Percentiles rank a stretch among this genome's conserved stretches.
Conservation (phyloP, 352 stramenopile genomes). For the Phytophthora tentaculata region DNA sequence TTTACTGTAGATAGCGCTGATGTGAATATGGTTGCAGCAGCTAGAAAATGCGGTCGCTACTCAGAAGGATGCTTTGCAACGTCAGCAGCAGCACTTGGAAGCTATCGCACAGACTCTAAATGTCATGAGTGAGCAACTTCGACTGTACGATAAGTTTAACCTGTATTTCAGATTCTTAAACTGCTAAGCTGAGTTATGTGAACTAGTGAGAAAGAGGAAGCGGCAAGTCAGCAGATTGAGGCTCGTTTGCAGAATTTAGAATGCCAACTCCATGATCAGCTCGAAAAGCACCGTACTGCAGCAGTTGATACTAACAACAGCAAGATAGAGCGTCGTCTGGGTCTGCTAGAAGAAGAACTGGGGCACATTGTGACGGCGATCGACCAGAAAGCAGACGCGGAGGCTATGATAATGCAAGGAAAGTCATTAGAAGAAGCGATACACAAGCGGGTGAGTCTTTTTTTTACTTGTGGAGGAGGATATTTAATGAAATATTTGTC, state of each 20-base stretch:
- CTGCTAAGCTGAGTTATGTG: not conserved
- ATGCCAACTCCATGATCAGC: constrained; percentile 12
- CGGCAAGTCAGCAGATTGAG: constrained; percentile 13
- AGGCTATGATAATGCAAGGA: constrained; percentile 36
- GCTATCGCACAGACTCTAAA: constrained; percentile 51
- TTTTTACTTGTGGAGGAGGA: not conserved
- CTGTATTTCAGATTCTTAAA: not conserved
- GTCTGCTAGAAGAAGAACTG: constrained; percentile 67
- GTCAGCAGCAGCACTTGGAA: constrained; percentile 51
- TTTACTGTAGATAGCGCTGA: not conserved
- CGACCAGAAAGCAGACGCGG: constrained; percentile 56
- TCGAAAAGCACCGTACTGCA: constrained; percentile 1
- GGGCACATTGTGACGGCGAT: constrained; percentile 48
- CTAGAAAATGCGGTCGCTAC: constrained; percentile 25
- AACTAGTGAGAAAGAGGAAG: constrained; percentile 31
- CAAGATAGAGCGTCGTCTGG: constrained; percentile 45
- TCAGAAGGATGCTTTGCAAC: constrained; percentile 20
- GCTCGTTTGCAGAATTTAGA: constrained; percentile 21
- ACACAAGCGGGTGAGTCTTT: constrained; percentile 45
- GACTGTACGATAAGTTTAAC: constrained; percentile 26
- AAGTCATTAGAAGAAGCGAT: constrained; percentile 48
- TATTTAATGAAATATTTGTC: not conserved
- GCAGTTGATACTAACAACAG: constrained; percentile 16
- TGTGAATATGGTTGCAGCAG: constrained; percentile 14
- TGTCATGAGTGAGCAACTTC: constrained; percentile 52